Base-by-base conservation (phyloP, 1,284 basidiomycete genomes). In the Apiotrichum montevideense region DNA sequence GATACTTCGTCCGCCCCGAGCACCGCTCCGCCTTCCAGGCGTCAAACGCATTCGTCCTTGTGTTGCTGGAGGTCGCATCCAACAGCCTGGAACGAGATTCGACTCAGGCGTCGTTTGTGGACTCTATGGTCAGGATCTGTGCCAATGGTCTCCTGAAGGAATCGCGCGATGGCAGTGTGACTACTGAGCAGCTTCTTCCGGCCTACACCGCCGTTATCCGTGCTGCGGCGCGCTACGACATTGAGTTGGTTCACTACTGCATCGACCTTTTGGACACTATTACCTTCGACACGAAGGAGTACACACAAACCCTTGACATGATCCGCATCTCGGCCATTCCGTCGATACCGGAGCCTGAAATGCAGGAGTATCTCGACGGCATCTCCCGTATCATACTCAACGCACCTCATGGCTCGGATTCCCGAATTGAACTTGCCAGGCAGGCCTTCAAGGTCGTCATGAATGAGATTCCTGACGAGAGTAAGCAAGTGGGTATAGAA, bases 21-120 rank as follows among this genome's bases (percentile, higher is more conserved):
- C 59, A 66, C 50, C 52, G 55, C 40, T 29, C 63, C 1, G 65
- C 61, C 47, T 74, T 72, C 50, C 66, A 72, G 43, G 66, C 70
- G 34, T 65, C 72, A 11, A 66, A 70, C 55, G 63, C 67, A 0
- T 64, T 70, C 48, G 37, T 71, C 4, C 54, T 71, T 1, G 61
- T 66, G 1, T 49, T 70, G 0, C 49, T 72, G 1, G 56, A 62
- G 4, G 56, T 63, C 0, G 58, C 66, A 6, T 56, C 65, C 0
- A 48, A 47, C 1, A 52, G 50, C 10, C 51, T 63, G 10, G 49
- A 56, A 7, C 44, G 15, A 3, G 48, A 56, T 11, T 21, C 35
- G 4, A 56, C 56, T 7, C 65, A 69, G 51, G 35, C n/a, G 0
- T 51, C 50, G 2, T 66, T 74, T 35, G 61, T 67, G 37, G 61